These are phyloP conservation scores for Dactylonectria estremocensis DNA, from an alignment of 2,329 filamentous ascomycete genomes.

Conservation along the genomic window DNA sequence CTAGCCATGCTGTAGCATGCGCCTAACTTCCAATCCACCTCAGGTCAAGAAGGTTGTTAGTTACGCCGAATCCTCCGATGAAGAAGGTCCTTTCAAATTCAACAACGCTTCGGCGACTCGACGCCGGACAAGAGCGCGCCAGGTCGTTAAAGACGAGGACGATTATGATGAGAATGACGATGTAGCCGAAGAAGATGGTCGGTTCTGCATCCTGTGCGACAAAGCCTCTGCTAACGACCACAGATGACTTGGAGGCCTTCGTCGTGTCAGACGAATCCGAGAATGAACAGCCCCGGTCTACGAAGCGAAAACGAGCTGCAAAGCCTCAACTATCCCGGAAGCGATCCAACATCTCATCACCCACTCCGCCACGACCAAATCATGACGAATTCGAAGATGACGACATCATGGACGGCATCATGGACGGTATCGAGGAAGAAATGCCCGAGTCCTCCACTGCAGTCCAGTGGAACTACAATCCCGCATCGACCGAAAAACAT, in stretches of 20 bases:
- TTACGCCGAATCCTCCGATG: conserved; percentile 89
- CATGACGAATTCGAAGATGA: conserved; percentile 50
- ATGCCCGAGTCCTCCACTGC: conserved; percentile 79
- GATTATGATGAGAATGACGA: conserved; percentile 82
- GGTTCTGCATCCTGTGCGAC: neutral
- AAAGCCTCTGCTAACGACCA: conserved; percentile 19
- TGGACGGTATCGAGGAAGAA: conserved; percentile 69
- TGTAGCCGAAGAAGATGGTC: conserved; percentile 72
- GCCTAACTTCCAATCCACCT: conserved; percentile 1
- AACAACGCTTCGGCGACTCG: conserved; percentile 57
- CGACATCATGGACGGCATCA: conserved; percentile 66
- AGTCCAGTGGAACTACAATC: conserved; percentile 82
- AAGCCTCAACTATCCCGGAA: conserved; percentile 72
- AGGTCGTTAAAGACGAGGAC: conserved; percentile 75
- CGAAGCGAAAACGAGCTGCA: conserved; percentile 82
- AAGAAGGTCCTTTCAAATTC: conserved; percentile 78
- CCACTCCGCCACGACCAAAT: conserved; percentile 32
- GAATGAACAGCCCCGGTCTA: conserved; percentile 68
- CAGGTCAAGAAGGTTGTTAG: conserved; percentile 74
- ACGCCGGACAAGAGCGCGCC: conserved; percentile 64
- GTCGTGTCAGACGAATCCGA: conserved; percentile 91
- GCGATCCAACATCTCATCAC: conserved; percentile 69
- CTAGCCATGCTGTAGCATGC: neutral
- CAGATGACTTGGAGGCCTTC: conserved; percentile 87
- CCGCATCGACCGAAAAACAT: conserved; percentile 59